Conservation (phyloP, 495 filamentous ascomycete genomes). For the Aspergillus ellipticus region DNA sequence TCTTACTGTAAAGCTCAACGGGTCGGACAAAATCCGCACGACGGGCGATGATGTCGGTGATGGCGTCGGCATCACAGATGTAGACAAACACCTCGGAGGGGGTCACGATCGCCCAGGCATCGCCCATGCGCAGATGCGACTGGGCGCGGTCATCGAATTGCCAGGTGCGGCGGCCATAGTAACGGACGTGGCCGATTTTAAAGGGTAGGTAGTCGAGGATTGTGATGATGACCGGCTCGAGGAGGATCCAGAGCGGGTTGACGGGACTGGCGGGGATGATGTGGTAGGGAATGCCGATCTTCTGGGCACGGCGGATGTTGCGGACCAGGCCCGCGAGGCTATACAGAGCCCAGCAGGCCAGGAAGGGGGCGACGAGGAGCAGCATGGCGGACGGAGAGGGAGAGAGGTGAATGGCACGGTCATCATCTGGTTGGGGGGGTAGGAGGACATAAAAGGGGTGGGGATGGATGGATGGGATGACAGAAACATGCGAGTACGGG, state of each 20-base stretch:
- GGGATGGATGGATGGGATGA: too few species aligned
- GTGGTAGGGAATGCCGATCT: too few species aligned
- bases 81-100: background rate
- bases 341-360: too few species aligned
- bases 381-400: too few species aligned
- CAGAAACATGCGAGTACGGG: too few species aligned
- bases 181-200: background rate
- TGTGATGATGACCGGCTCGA: background rate
- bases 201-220: conserved; percentile 1
- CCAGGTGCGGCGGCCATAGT: background rate
- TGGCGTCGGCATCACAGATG: background rate
- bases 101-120: background rate
- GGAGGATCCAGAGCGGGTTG: background rate
- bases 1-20: background rate
- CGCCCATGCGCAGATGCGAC: background rate
- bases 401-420: too few species aligned
- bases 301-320: too few species aligned
- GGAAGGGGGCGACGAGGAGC: too few species aligned
- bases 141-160: background rate
- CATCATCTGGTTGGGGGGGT: too few species aligned
- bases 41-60: background rate
- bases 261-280: too few species aligned
- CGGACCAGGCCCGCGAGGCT: too few species aligned
- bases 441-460: too few species aligned
- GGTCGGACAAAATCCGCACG: background rate